A percentile compares a stretch with the other conserved stretches of the same genome.
Conservation (phyloP, 2,329 filamentous ascomycete genomes). For the Claviceps quebecensis region DNA sequence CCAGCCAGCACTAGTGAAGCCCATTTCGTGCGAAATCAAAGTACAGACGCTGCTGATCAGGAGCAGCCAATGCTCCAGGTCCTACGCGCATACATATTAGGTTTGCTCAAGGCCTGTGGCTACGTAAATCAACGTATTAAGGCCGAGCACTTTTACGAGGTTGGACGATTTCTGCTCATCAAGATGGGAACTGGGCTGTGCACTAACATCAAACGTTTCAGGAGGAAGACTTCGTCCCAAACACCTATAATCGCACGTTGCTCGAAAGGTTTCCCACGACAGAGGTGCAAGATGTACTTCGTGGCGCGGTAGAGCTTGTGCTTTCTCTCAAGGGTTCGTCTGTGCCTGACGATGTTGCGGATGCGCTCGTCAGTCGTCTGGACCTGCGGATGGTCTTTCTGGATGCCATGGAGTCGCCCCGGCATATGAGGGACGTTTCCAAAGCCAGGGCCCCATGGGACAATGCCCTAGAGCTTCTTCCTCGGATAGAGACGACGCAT, state of each 20-base stretch:
- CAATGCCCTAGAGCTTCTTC: slow-evolving; percentile 35
- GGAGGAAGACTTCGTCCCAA: slow-evolving; percentile 95
- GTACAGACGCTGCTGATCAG: slow-evolving; percentile 14
- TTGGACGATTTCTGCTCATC: slow-evolving; percentile 18
- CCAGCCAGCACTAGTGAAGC: slow-evolving; percentile 51
- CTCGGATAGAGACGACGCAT: slow-evolving; percentile 44
- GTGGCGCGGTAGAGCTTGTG: slow-evolving; percentile 40
- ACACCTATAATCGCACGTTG: slow-evolving; percentile 71
- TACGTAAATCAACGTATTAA: slow-evolving; percentile 65
- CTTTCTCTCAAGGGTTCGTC: slow-evolving; percentile 22
- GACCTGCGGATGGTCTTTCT: slow-evolving; percentile 52
- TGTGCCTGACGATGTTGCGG: slow-evolving; percentile 25
- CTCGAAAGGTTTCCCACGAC: slow-evolving; percentile 48
- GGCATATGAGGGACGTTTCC: slow-evolving; percentile 29
- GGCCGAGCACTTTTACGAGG: slow-evolving; percentile 83
- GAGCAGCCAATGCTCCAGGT: slow-evolving; percentile 43
- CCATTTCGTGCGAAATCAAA: slow-evolving; percentile 37
- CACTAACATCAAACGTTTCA: slow-evolving; percentile 18
- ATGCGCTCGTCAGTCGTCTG: slow-evolving; percentile 52
- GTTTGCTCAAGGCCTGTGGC: slow-evolving; percentile 68
- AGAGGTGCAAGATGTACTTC: slow-evolving; percentile 40
- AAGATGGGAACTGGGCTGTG: too few relatives aligned
- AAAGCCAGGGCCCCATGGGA: slow-evolving; percentile 37
- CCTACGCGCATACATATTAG: slow-evolving; percentile 74
- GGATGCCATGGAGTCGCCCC: slow-evolving; percentile 33